A percentile compares a stretch with the other conserved stretches of the same genome.
Conservation (phyloP, 1,284 basidiomycete species). For the Pholiota adiposa region DNA sequence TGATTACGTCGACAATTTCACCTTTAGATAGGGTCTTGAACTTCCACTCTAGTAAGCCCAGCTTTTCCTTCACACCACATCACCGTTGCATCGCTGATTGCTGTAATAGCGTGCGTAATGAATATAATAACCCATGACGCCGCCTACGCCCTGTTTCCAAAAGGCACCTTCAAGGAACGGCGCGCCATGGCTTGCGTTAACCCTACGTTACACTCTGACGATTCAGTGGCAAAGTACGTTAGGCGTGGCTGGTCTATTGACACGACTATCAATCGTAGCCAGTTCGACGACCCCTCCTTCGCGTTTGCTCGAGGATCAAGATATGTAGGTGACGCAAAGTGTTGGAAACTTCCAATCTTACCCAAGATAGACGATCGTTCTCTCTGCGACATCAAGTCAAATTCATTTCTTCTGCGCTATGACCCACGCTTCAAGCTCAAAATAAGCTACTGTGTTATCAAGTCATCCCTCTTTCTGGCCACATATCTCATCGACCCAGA, state of each 20-base stretch:
- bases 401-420: background rate
- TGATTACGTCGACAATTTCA: slow-evolving; percentile 19
- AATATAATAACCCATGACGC: slow-evolving; percentile 29
- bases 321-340: slow-evolving; percentile 20
- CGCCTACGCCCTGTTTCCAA: slow-evolving; percentile 24
- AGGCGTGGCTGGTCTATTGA: slow-evolving; percentile 21
- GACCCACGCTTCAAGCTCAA: no score
- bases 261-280: background rate
- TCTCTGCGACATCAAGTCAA: background rate
- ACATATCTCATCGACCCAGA: no score
- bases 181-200: background rate
- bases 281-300: slow-evolving; percentile 11
- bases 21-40: slow-evolving; percentile 22
- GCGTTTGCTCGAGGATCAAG: slow-evolving; percentile 14
- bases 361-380: slow-evolving; percentile 12
- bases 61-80: background rate
- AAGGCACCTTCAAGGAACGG: slow-evolving; percentile 19
- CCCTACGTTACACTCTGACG: background rate
- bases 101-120: slow-evolving; percentile 40
- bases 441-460: no score
- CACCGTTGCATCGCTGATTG: background rate
- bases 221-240: slow-evolving; percentile 17
- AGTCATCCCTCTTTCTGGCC: no score
- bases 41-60: slow-evolving; percentile 25
- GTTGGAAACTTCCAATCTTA: slow-evolving; percentile 22